Evolutionary conservation across 768 basidiomycete species (phyloP), one percentile per base, ranked within the genome.

Genomic region (Boletus speciosus): DNA sequence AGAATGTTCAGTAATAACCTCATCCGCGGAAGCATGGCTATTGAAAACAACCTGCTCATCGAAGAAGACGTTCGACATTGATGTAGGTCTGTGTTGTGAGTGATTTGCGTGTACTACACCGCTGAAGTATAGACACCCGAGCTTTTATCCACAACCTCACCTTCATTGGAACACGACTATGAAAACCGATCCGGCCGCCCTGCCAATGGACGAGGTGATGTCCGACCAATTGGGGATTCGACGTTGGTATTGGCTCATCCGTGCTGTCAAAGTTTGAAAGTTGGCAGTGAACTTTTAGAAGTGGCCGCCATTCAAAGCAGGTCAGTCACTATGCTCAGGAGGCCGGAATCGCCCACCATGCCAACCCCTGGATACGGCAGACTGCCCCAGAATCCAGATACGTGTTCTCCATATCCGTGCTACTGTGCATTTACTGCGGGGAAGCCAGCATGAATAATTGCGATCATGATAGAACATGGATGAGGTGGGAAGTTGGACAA

Each of bases 141-240:
- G 40, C 58, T 57, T 64, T 64, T 63, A 62, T 60, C 2, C 31
- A 10, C 2, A 6, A n/a, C 6, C 15, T 8, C 3, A 3, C 31
- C 12, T 19, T 23, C 23, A 3, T 4, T 21, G 49, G 54, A 55
- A 23, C 1, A 31, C 36, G 5, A n/a, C 21, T 12, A 4, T 10
- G 9, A n/a, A 11, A 8, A 21, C 19, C 41, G 16, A 63, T 50
- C 41, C 0, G 9, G 46, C 38, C 27, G 39, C 25, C 35, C 11
- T 45, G 47, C 59, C 59, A 60, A 51, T 9, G 1, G 4, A 34
- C 7, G 2, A 7, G 12, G 14, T 14, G 3, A 6, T 0, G 6
- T 8, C 15, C 19, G 3, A 25, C 51, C 27, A 16, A 47, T 21
- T 9, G 19, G 11, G 11, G 6, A 6, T 3, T 23, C 14, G 6